These are phyloP conservation scores for Ustilago shanxiensis DNA, from an alignment of 1,284 basidiomycete genomes.

Conservation along the genomic window DNA sequence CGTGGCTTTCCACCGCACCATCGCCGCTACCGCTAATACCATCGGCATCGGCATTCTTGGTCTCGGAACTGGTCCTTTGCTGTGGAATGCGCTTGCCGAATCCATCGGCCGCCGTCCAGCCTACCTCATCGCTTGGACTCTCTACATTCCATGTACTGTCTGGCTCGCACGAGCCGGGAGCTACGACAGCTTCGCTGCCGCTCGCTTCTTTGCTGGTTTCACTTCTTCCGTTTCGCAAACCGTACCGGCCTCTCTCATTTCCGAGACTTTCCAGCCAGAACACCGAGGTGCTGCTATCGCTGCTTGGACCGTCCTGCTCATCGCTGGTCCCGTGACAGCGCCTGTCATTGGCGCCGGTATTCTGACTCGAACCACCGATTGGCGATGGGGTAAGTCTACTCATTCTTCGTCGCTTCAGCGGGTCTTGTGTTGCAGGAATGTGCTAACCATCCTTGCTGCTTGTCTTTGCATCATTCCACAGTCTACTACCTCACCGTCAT, in stretches of 20 bases:
- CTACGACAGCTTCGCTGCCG: slow-evolving; percentile 52
- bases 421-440: not conserved
- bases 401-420: not conserved
- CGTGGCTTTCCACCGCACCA: slow-evolving; percentile 53
- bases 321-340: slow-evolving; percentile 65
- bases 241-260: slow-evolving; percentile 49
- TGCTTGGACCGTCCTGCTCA: slow-evolving; percentile 61
- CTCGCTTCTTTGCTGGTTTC: slow-evolving; percentile 56
- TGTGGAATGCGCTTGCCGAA: slow-evolving; percentile 59
- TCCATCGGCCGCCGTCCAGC: slow-evolving; percentile 68
- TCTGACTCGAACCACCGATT: slow-evolving; percentile 51
- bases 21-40: slow-evolving; percentile 66
- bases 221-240: slow-evolving; percentile 37
- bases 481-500: slow-evolving; percentile 69
- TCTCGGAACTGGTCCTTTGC: slow-evolving; percentile 68
- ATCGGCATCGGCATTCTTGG: slow-evolving; percentile 71
- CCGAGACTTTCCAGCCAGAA: slow-evolving; percentile 57
- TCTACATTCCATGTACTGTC: slow-evolving; percentile 68
- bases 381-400: slow-evolving; percentile 41
- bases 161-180: slow-evolving; percentile 66
- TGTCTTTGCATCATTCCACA: not conserved
- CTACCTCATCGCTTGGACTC: slow-evolving; percentile 68
- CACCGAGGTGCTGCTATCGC: slow-evolving; percentile 69
- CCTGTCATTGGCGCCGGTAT: slow-evolving; percentile 69
- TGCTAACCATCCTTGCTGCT: not conserved